phyloP scores from a whole-genome alignment of 345 rosid genomes.

The Hirschfeldia incana region DNA sequence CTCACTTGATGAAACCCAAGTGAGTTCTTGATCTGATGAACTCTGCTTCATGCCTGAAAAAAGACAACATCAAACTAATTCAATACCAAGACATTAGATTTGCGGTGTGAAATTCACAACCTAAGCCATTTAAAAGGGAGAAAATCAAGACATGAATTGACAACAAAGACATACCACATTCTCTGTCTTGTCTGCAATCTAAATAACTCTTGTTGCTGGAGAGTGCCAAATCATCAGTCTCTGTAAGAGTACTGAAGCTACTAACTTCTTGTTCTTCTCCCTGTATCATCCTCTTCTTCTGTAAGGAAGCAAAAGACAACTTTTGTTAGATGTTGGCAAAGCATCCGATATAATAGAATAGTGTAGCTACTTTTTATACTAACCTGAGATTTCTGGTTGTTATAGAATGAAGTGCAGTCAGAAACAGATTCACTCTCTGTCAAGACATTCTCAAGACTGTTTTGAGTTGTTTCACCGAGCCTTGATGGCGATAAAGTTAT shows the following conservation, averaged over 20 bases:
- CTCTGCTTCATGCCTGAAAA: constrained; percentile 32
- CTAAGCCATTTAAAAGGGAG: neutral
- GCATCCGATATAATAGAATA: neutral
- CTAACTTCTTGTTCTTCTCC: constrained; percentile 50
- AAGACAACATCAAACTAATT: constrained; percentile 4
- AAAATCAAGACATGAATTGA: neutral
- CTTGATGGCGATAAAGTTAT: constrained; percentile 22
- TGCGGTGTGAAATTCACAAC: constrained; percentile 9
- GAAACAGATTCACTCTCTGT: constrained; percentile 41
- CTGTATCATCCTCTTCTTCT: constrained; percentile 5
- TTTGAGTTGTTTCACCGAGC: constrained; percentile 33
- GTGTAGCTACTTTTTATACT: constrained; percentile 25
- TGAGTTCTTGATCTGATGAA: constrained; percentile 52
- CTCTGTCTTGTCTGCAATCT: constrained; percentile 32
- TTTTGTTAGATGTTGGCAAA: constrained; percentile 9
- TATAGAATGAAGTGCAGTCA: constrained; percentile 44
- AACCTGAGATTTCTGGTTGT: constrained; percentile 61
- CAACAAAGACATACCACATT: constrained; percentile 22
- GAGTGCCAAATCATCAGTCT: constrained; percentile 38
- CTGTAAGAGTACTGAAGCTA: constrained; percentile 49
- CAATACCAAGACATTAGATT: constrained; percentile 9
- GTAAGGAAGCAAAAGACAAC: neutral
- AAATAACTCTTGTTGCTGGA: constrained; percentile 43
- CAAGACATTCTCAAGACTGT: constrained; percentile 37
- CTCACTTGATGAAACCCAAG: constrained; percentile 59